Evolutionary conservation across 1,284 basidiomycete genomes (phyloP).

Genomic region (Rhodotorula glutinis): DNA sequence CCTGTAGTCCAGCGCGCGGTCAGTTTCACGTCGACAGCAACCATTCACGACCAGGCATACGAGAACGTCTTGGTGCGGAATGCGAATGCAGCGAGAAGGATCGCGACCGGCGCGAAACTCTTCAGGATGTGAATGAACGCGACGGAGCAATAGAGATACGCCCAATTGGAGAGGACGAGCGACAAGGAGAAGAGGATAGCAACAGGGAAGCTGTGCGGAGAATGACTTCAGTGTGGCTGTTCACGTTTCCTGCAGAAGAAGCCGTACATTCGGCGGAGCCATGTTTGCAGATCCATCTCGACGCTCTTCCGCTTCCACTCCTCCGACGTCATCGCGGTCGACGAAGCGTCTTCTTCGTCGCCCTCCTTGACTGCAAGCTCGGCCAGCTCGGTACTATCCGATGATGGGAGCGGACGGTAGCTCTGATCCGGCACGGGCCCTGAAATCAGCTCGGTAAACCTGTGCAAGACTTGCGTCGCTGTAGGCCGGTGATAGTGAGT

Average conservation of each 20-base stretch:
- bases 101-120: slow-evolving; percentile 37
- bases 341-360: neutral
- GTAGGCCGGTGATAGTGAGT: neutral
- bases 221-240: neutral
- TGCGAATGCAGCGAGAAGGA: slow-evolving; percentile 38
- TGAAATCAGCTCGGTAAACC: slow-evolving; percentile 36
- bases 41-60: neutral
- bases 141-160: slow-evolving; percentile 27
- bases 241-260: neutral
- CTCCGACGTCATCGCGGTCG: neutral
- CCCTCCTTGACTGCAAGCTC: neutral
- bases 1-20: neutral
- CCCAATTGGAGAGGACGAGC: slow-evolving; percentile 37
- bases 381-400: neutral
- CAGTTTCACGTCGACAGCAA: neutral
- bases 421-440: slow-evolving; percentile 3
- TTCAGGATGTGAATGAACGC: slow-evolving; percentile 40
- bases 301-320: slow-evolving; percentile 25
- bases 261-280: slow-evolving; percentile 26
- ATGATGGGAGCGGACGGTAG: slow-evolving; percentile 18
- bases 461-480: slow-evolving; percentile 31
- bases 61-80: slow-evolving; percentile 34
- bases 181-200: slow-evolving; percentile 38
- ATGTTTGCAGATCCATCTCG: slow-evolving; percentile 21
- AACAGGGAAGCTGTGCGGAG: slow-evolving; percentile 26